Base-by-base conservation (phyloP, 495 filamentous ascomycete species). In the Neurospora pannonica region DNA sequence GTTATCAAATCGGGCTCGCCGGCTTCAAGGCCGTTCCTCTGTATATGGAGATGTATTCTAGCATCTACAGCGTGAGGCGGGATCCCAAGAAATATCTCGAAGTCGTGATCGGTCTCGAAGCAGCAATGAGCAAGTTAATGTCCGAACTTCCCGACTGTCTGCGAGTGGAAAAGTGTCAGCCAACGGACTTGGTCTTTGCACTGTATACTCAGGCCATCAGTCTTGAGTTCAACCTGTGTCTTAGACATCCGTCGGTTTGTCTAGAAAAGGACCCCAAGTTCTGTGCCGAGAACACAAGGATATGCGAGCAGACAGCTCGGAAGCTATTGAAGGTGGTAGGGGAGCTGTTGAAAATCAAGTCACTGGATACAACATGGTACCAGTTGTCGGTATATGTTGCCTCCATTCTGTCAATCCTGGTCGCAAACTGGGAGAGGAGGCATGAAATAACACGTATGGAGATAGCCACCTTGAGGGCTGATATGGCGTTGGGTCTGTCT, bases 281-380 rank as follows among this genome's bases (percentile, higher is more conserved):
- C 71, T 87, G 89, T 69, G 85, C 86, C 46, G 87, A 90, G 67
- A 94, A 92, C 78, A 87, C 92, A 19, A 85, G 88, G 69, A 86
- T 90, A 46, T 94, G 91, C 77, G 88, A 93, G 31, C 89, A 91
- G 21, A 85, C 89, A 34, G 87, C 91, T 42, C 85, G 85, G 75
- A 85, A 88, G 71, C 88, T 94, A 77, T 84, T 95, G 21, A 82
- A 85, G 70, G 86, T 88, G 48, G 86, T 92, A 15, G 82, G 85
- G 37, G 83, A 87, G 62, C 78, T 94, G 36, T 86, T 88, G 70
- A 87, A 88, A 78, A 80, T 86, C 67, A 90, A 90, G 78, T 90
- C 90, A 74, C 81, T 94, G n/a, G 93, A 95, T 76, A 92, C 90
- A 15, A 93, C 92, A n/a, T 94, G 92, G 92, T 91, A 92, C 74